Evolutionary conservation across 2,329 filamentous ascomycete species (phyloP), one percentile per base, ranked within the genome.

Genomic region (Arthrobotrys entomopaga): DNA sequence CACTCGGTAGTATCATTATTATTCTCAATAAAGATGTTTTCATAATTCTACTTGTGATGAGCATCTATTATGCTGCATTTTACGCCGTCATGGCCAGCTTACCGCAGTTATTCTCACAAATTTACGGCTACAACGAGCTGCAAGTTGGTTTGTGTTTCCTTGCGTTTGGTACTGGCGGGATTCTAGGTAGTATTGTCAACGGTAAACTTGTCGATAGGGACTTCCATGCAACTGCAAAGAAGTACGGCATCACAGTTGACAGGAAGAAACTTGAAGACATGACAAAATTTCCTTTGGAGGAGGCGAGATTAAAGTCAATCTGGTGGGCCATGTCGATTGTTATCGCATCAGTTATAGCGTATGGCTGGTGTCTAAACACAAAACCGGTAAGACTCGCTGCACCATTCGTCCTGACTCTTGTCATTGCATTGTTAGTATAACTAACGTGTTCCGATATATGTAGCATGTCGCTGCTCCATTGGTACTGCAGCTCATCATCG

Each of bases 201-300:
- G 90, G 91, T 3, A 83, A 84, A 1, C 77, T 87, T 0, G 84
- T 91, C 40, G 90, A 92, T 80, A 88, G 87, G 84, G 93, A 93
- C 80, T 96, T 91, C 80, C 85, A 87, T 5, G 86, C 90, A 43
- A 85, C 88, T 53, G 90, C 91, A 0, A 84, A 83, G 56, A 84
- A 85, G 34, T 82, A 89, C 15, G 88, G 88, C 4, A 83, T 92
- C 48, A 67, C 82, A 83, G 1, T 86, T 92, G 86, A 87, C 74
- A 85, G 83, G 69, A 87, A 86, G 76, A 86, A 87, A 8, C 85
- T 85, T 19, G 83, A 85, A 72, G 83, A 87, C 76, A 80, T 87
- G 53, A 79, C 80, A 4, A 81, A 82, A 19, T 87, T 87, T 63
- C 86, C 86, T 6, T 85, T 88, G 53, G 86, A 88, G 77, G 81